Percentiles rank a stretch among this genome's conserved stretches.
These are phyloP conservation scores for Mycogone perniciosa DNA, from an alignment of 2,329 filamentous ascomycete genomes.

Conservation along the genomic window DNA sequence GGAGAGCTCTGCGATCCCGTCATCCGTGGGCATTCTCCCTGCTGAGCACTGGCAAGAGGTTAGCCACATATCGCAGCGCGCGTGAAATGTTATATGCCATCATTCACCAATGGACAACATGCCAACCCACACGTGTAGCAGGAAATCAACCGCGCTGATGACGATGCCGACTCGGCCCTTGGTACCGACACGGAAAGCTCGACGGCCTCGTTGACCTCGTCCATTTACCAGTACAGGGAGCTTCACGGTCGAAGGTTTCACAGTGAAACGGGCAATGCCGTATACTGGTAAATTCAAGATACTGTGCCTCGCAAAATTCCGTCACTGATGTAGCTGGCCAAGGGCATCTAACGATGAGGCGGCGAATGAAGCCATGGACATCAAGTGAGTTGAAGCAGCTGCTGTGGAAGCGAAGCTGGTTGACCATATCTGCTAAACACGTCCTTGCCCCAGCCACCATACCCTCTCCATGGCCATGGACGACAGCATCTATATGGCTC, in stretches of 20 bases:
- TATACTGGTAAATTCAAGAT: constrained; percentile 4
- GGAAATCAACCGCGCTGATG: constrained; percentile 5
- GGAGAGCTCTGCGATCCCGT: background rate
- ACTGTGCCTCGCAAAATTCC: background rate
- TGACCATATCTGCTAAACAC: background rate
- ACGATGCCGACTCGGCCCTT: constrained; percentile 21
- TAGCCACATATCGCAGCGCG: background rate
- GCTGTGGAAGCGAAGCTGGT: background rate
- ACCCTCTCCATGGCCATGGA: constrained; percentile 22
- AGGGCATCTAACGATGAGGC: constrained; percentile 18
- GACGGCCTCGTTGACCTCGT: constrained; percentile 27
- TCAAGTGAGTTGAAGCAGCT: constrained; percentile 7
- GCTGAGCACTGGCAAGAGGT: constrained; percentile 11
- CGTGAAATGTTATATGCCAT: background rate
- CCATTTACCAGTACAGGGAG: constrained; percentile 27
- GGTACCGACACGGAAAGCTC: constrained; percentile 20
- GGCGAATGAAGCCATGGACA: constrained; percentile 16
- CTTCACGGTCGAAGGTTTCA: constrained; percentile 28
- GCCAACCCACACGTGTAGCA: background rate
- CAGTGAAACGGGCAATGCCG: constrained; percentile 7
- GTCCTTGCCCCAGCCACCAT: constrained; percentile 12
- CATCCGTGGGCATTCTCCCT: constrained; percentile 5
- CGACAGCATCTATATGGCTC: constrained; percentile 20
- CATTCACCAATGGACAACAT: background rate
- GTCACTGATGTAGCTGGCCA: background rate